Percentiles rank a stretch among this genome's conserved stretches.
Evolutionary conservation across 306 rosid species (phyloP).

Genomic region (Boehmeria nivea): DNA sequence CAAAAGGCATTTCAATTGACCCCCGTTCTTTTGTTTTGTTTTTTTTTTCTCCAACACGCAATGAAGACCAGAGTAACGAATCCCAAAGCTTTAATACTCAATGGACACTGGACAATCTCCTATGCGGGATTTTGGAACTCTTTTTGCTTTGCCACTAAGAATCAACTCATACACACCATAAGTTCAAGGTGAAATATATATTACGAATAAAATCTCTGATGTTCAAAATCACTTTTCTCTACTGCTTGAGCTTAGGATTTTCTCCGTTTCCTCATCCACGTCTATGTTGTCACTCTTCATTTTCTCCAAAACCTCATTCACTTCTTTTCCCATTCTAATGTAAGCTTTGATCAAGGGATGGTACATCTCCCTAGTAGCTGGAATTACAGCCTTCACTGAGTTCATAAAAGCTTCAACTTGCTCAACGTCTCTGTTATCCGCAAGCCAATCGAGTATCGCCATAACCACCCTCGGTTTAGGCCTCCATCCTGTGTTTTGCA

Average conservation of each 20-base stretch:
- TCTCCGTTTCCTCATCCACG: conserved; percentile 35
- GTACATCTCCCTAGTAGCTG: conserved; percentile 50
- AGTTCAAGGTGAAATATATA: neutral
- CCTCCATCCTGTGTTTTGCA: conserved; percentile 49
- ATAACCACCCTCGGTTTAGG: conserved; percentile 43
- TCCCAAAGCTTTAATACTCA: too few species aligned
- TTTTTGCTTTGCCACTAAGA: too few species aligned
- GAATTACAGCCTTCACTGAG: conserved; percentile 40
- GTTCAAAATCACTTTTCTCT: conserved; percentile 1
- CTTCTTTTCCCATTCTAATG: conserved; percentile 37
- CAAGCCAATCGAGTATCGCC: conserved; percentile 44
- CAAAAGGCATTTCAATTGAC: too few species aligned
- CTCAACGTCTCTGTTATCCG: conserved; percentile 30
- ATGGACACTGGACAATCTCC: too few species aligned
- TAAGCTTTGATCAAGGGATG: conserved; percentile 37
- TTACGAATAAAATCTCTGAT: neutral
- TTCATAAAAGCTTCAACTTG: conserved; percentile 47
- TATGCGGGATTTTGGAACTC: too few species aligned
- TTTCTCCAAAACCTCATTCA: conserved; percentile 33
- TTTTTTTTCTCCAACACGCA: too few species aligned
- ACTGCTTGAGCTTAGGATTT: conserved; percentile 32
- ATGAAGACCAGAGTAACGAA: too few species aligned
- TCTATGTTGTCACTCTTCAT: conserved; percentile 40
- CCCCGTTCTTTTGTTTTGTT: too few species aligned
- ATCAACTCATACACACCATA: neutral